phyloP scores from a whole-genome alignment of 805 yeast genomes.

The Candida stauntonica region DNA sequence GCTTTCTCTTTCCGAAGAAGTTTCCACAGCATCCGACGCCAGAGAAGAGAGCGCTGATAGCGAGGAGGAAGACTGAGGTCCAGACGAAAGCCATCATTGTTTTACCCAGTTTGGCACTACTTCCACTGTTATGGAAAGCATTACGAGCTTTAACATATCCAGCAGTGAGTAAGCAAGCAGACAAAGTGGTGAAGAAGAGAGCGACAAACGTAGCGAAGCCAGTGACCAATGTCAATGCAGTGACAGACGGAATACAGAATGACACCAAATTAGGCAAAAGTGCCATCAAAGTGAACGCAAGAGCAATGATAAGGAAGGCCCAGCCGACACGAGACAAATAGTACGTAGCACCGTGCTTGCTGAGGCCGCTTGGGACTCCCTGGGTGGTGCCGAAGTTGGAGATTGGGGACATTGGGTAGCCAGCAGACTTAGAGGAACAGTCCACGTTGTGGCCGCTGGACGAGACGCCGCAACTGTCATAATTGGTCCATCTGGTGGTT shows the following conservation, averaged over 20 bases:
- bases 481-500: conserved; percentile 75
- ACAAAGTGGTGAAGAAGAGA: conserved; percentile 39
- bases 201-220: conserved; percentile 29
- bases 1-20: conserved; percentile 10
- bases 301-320: conserved; percentile 57
- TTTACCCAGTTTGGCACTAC: conserved; percentile 40
- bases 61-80: conserved; percentile 39
- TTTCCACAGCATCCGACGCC: conserved; percentile 22
- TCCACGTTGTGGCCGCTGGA: conserved; percentile 40
- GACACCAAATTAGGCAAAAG: conserved; percentile 33
- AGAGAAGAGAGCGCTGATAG: conserved; percentile 17
- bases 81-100: conserved; percentile 59
- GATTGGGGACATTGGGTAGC: conserved; percentile 80
- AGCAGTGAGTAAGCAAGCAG: conserved; percentile 49
- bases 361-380: conserved; percentile 53
- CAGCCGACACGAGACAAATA: conserved; percentile 66
- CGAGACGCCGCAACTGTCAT: conserved; percentile 53
- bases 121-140: conserved; percentile 41
- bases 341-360: conserved; percentile 49
- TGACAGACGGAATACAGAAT: conserved; percentile 21
- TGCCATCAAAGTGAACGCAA: conserved; percentile 48
- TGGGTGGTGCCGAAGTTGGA: conserved; percentile 57
- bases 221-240: conserved; percentile 19
- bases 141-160: conserved; percentile 50
- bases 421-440: conserved; percentile 60